These are phyloP conservation scores for Puccinia coronata DNA, from an alignment of 1,284 basidiomycete genomes.

Conservation along the genomic window DNA sequence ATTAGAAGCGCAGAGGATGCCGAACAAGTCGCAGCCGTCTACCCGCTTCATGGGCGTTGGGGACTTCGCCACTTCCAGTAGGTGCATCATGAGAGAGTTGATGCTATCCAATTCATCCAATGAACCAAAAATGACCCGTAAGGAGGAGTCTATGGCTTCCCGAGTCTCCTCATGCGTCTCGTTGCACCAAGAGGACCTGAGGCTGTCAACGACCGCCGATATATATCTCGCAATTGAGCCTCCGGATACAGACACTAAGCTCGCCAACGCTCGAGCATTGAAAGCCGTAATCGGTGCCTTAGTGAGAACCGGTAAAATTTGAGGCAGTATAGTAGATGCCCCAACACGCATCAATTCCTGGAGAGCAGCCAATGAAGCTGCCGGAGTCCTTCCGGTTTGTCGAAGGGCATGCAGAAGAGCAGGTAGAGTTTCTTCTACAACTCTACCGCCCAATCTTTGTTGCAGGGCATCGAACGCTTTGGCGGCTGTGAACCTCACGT, in stretches of 20 bases:
- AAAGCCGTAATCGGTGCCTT: slow-evolving; percentile 87
- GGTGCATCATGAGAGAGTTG: slow-evolving; percentile 79
- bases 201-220: slow-evolving; percentile 75
- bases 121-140: slow-evolving; percentile 72
- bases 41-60: slow-evolving; percentile 71
- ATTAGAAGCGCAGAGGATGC: slow-evolving; percentile 77
- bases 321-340: slow-evolving; percentile 91
- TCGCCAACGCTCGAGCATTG: slow-evolving; percentile 88
- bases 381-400: slow-evolving; percentile 83
- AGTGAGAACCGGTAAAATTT: slow-evolving; percentile 91
- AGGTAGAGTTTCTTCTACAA: slow-evolving; percentile 95
- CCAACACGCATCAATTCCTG: slow-evolving; percentile 81
- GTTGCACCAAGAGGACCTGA: slow-evolving; percentile 66
- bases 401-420: slow-evolving; percentile 89
- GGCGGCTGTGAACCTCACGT: slow-evolving; percentile 88
- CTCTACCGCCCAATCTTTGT: slow-evolving; percentile 82
- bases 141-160: slow-evolving; percentile 73
- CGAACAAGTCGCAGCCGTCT: slow-evolving; percentile 75
- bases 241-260: slow-evolving; percentile 93
- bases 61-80: slow-evolving; percentile 83
- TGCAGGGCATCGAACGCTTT: slow-evolving; percentile 91
- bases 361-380: slow-evolving; percentile 86
- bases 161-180: slow-evolving; percentile 71
- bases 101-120: slow-evolving; percentile 81
- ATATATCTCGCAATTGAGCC: slow-evolving; percentile 78